Evolutionary conservation across 805 yeast species (phyloP).

Genomic region (Saccharomycopsis oosterbeekiorum): DNA sequence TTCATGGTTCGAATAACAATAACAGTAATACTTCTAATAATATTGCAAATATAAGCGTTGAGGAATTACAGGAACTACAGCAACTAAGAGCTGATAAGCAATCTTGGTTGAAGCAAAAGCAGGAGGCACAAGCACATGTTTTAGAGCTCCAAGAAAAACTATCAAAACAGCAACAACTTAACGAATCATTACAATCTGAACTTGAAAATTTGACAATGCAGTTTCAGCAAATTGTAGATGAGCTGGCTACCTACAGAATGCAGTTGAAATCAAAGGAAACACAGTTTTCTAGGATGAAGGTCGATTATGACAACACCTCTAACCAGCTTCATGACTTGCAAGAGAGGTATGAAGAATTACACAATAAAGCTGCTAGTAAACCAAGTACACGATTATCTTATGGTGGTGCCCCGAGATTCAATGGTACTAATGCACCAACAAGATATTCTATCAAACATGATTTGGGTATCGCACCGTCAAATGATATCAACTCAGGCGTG

Average conservation of each 20-base stretch:
- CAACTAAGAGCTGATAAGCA: constrained; percentile 44
- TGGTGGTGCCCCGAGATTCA: background rate
- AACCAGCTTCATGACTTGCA: constrained; percentile 45
- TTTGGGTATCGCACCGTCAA: background rate
- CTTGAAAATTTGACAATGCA: constrained; percentile 25
- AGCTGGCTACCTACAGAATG: constrained; percentile 40
- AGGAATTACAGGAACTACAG: constrained; percentile 32
- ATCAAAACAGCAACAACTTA: background rate
- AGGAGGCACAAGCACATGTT: constrained; percentile 5
- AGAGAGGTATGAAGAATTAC: constrained; percentile 27
- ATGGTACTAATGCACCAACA: background rate
- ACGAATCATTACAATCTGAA: constrained; percentile 23
- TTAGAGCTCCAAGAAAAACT: constrained; percentile 2
- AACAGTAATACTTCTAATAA: background rate
- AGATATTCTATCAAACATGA: constrained; percentile 5
- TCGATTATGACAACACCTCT: constrained; percentile 52
- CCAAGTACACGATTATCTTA: background rate
- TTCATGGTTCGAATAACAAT: background rate
- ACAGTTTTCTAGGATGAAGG: constrained; percentile 47
- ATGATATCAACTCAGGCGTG: constrained; percentile 19
- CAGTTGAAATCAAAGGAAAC: constrained; percentile 59
- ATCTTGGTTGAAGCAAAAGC: constrained; percentile 32
- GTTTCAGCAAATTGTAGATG: constrained; percentile 24
- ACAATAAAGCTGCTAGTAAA: background rate
- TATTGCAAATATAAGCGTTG: background rate